Percentiles rank a stretch among this genome's conserved stretches.
Evolutionary conservation across 2,329 filamentous ascomycete species (phyloP).

Genomic region (Claviceps sorghi): DNA sequence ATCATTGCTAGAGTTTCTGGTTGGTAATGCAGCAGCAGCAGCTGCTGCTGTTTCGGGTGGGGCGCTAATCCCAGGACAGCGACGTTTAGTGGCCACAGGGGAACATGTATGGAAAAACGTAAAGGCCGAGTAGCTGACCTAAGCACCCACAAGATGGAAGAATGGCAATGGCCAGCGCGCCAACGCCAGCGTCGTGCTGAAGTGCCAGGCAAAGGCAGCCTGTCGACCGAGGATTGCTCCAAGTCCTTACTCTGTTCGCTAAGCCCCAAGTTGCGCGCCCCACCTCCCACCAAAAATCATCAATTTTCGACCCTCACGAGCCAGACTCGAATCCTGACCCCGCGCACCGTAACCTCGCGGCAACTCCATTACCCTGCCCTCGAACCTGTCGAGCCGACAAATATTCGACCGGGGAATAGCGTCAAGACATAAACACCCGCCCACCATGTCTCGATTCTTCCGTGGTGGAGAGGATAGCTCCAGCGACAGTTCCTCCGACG

Average conservation of each 20-base stretch:
- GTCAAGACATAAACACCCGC: slow-evolving; percentile 11
- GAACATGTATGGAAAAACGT: slow-evolving; percentile 1
- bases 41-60: not conserved
- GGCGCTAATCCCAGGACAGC: not conserved
- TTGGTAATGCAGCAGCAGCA: not conserved
- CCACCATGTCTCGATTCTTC: slow-evolving; percentile 92
- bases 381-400: slow-evolving; percentile 7
- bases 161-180: not conserved
- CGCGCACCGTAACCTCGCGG: slow-evolving; percentile 19
- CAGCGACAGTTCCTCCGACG: slow-evolving; percentile 86
- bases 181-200: not conserved
- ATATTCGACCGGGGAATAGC: slow-evolving; percentile 3
- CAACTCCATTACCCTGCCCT: slow-evolving; percentile 6
- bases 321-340: slow-evolving; percentile 19
- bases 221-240: not conserved
- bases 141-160: slow-evolving; percentile 5
- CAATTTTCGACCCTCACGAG: slow-evolving; percentile 22
- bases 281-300: slow-evolving; percentile 29
- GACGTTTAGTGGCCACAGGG: not conserved
- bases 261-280: slow-evolving; percentile 25
- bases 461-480: slow-evolving; percentile 84
- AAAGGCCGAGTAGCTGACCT: slow-evolving; percentile 4
- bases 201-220: not conserved
- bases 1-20: not conserved
- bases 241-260: slow-evolving; percentile 13